Conservation (phyloP, 257 asterid species). For the Solanum chaucha region DNA sequence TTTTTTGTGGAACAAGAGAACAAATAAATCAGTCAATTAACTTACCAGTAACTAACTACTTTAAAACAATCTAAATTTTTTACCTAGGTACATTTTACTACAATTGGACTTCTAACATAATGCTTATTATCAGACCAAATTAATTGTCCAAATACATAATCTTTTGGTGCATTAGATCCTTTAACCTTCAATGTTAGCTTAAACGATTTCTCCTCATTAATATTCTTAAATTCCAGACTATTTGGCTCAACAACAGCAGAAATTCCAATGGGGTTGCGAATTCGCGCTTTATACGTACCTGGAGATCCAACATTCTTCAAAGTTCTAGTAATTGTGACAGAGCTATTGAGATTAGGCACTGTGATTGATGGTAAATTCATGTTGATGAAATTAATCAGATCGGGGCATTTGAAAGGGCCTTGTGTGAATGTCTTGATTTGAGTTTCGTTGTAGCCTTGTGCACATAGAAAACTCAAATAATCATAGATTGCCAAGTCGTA, state of each 20-base stretch:
- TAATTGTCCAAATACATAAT: constrained; percentile 66
- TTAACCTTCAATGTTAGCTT: constrained; percentile 27
- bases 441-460: constrained; percentile 47
- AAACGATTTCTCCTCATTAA: constrained; percentile 43
- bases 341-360: constrained; percentile 38
- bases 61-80: background rate
- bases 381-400: constrained; percentile 21
- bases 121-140: constrained; percentile 80
- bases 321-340: constrained; percentile 47
- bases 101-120: constrained; percentile 74
- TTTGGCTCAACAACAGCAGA: constrained; percentile 33
- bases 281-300: constrained; percentile 44
- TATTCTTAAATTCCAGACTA: constrained; percentile 20
- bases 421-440: constrained; percentile 24
- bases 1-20: background rate
- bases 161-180: constrained; percentile 7
- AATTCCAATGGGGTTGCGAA: constrained; percentile 44
- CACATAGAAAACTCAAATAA: constrained; percentile 56
- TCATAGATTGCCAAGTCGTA: constrained; percentile 47
- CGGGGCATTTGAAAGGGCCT: constrained; percentile 22
- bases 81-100: constrained; percentile 24
- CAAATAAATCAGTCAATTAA: background rate
- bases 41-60: background rate
- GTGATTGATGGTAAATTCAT: constrained; percentile 65
- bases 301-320: constrained; percentile 73